Conservation (phyloP, 805 yeast species). For the Sugiyamaella lignohabitans region DNA sequence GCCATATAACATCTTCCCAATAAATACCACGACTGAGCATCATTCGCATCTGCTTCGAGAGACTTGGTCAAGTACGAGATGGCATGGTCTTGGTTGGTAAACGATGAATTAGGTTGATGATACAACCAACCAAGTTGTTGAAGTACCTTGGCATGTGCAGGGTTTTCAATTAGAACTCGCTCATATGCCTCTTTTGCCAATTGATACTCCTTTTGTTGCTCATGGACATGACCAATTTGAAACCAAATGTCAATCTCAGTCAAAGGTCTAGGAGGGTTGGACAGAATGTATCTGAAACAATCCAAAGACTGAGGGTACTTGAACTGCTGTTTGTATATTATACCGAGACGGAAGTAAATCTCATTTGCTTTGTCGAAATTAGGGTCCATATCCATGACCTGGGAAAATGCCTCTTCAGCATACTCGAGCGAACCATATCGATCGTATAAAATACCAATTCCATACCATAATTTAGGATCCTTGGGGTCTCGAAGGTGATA, state of each 20-base stretch:
- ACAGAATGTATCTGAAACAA: conserved; percentile 86
- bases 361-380: conserved; percentile 94
- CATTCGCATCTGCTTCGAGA: conserved; percentile 79
- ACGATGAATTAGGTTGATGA: conserved; percentile 58
- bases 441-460: conserved; percentile 93
- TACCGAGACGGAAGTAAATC: conserved; percentile 92
- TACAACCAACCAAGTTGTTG: conserved; percentile 95
- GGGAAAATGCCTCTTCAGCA: conserved; percentile 97
- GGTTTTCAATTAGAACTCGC: conserved; percentile 80
- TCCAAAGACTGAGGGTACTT: conserved; percentile 83
- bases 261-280: conserved; percentile 89
- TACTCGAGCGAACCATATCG: conserved; percentile 93
- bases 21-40: conserved; percentile 97
- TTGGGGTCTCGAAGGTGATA: conserved; percentile 87
- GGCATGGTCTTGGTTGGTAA: conserved; percentile 80
- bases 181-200: conserved; percentile 95
- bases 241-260: conserved; percentile 98
- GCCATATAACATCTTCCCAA: conserved; percentile 97
- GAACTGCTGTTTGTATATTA: conserved; percentile 91
- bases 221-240: conserved; percentile 93
- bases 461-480: conserved; percentile 97
- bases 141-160: conserved; percentile 90
- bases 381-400: conserved; percentile 93
- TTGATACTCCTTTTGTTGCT: conserved; percentile 84
- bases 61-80: conserved; percentile 77